A percentile compares a stretch with the other conserved stretches of the same genome.
Evolutionary conservation across 345 rosid genomes (phyloP).

Genomic region (Citrus glauca): DNA sequence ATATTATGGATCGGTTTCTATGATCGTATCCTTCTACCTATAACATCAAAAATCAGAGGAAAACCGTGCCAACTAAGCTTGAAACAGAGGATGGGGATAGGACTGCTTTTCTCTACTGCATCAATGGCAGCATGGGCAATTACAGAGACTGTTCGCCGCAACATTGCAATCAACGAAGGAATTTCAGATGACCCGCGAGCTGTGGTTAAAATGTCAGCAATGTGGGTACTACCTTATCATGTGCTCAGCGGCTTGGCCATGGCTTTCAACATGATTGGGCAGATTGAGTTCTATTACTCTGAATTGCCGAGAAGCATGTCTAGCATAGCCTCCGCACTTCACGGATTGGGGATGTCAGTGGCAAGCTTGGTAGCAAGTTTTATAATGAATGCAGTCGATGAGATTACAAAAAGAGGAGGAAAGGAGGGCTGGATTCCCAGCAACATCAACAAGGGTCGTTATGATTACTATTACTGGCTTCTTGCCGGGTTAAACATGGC

Average conservation of each 20-base stretch:
- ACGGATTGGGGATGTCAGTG: slow-evolving; percentile 20
- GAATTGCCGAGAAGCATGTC: slow-evolving; percentile 57
- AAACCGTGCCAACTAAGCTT: slow-evolving; percentile 29
- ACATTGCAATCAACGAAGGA: slow-evolving; percentile 25
- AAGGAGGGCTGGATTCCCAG: slow-evolving; percentile 44
- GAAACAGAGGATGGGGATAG: slow-evolving; percentile 52
- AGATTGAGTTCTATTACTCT: slow-evolving; percentile 46
- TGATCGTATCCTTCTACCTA: slow-evolving; percentile 35
- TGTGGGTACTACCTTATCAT: slow-evolving; percentile 44
- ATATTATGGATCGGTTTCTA: slow-evolving; percentile 38
- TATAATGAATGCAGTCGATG: slow-evolving; percentile 31
- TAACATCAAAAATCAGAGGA: slow-evolving; percentile 31
- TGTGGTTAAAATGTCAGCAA: slow-evolving; percentile 36
- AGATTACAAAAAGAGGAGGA: slow-evolving; percentile 21
- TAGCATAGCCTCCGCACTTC: slow-evolving; percentile 39
- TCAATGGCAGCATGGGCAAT: slow-evolving; percentile 19
- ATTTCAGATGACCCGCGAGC: slow-evolving; percentile 20
- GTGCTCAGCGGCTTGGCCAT: slow-evolving; percentile 35
- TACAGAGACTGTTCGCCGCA: slow-evolving; percentile 17
- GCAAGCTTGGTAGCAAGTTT: slow-evolving; percentile 40
- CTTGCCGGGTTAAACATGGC: slow-evolving; percentile 28
- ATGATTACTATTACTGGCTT: slow-evolving; percentile 52
- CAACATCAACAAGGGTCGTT: slow-evolving; percentile 46
- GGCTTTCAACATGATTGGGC: slow-evolving; percentile 43
- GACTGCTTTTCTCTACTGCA: slow-evolving; percentile 23